Conservation (phyloP, 148 eudicot species). For the Rhododendron henanense region DNA sequence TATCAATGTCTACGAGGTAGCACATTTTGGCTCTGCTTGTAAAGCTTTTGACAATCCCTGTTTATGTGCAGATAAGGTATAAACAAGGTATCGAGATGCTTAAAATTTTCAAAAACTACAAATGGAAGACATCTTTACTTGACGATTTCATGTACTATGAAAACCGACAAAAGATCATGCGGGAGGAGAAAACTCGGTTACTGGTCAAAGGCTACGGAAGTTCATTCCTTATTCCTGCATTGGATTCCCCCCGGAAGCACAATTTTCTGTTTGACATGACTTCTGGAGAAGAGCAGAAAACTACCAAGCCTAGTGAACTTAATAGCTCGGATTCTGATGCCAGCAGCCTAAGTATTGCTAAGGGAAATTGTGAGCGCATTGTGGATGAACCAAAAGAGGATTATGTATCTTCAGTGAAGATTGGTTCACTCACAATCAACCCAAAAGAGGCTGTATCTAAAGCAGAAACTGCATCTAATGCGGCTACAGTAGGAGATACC, state of each 20-base stretch:
- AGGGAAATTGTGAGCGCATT: conserved; percentile 10
- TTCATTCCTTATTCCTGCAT: conserved; percentile 31
- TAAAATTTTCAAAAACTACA: conserved; percentile 57
- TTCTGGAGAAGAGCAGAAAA: conserved; percentile 30
- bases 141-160: conserved; percentile 96
- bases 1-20: neutral
- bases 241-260: conserved; percentile 47
- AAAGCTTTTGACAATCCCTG: neutral
- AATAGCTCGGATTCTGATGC: conserved; percentile 11
- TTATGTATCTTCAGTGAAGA: conserved; percentile 37
- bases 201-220: conserved; percentile 36
- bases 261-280: conserved; percentile 31
- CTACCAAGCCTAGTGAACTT: conserved; percentile 16
- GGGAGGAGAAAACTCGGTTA: conserved; percentile 67
- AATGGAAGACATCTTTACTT: conserved; percentile 69
- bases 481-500: conserved; percentile 10
- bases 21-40: neutral
- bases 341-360: conserved; percentile 7
- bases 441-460: conserved; percentile 39
- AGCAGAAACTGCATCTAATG: conserved; percentile 17
- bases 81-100: conserved; percentile 94
- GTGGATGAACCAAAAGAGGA: conserved; percentile 25
- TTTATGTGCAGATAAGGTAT: conserved; percentile 54
- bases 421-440: conserved; percentile 57
- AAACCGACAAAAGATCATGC: conserved; percentile 76